A percentile compares a stretch with the other conserved stretches of the same genome.
phyloP scores from a whole-genome alignment of 768 basidiomycete genomes.

The Lanmaoa pseudosensibilis region DNA sequence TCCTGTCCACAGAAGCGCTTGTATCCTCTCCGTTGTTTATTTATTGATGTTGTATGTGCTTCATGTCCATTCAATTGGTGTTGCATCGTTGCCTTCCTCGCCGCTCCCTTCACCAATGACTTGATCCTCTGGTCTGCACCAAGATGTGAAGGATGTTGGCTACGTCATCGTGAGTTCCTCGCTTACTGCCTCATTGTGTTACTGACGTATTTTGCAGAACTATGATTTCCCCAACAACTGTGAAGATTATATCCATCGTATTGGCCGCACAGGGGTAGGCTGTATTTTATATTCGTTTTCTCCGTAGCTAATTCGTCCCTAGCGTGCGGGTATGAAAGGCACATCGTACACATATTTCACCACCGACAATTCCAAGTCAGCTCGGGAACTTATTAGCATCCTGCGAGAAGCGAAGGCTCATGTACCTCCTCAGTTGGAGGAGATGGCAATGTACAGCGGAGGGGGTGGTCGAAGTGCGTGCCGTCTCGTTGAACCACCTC shows the following conservation, averaged over 20 bases:
- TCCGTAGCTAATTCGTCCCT: constrained; percentile 17
- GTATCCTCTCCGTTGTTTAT: constrained; percentile 25
- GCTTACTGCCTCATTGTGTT: neutral
- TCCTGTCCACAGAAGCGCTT: constrained; percentile 35
- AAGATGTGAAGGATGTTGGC: constrained; percentile 99
- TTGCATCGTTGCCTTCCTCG: constrained; percentile 8
- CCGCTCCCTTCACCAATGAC: constrained; percentile 31
- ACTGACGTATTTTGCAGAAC: constrained; percentile 52
- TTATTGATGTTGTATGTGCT: constrained; percentile 38
- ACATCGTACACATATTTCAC: constrained; percentile 96
- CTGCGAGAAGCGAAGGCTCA: constrained; percentile 83
- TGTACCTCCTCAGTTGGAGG: constrained; percentile 86
- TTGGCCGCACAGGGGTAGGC: constrained; percentile 89
- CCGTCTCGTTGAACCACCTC: neutral
- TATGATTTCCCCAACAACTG: constrained; percentile 98
- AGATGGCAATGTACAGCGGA: constrained; percentile 87
- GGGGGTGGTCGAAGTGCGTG: constrained; percentile 70
- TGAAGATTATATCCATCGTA: constrained; percentile 98
- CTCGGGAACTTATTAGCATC: constrained; percentile 87
- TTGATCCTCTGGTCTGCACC: constrained; percentile 32
- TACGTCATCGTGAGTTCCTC: constrained; percentile 82
- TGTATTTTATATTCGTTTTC: constrained; percentile 19
- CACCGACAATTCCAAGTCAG: constrained; percentile 92
- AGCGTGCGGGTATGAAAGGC: constrained; percentile 92
- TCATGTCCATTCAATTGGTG: constrained; percentile 25